These are phyloP conservation scores for Albophoma yamanashiensis DNA, from an alignment of 2,329 filamentous ascomycete genomes.

Conservation along the genomic window DNA sequence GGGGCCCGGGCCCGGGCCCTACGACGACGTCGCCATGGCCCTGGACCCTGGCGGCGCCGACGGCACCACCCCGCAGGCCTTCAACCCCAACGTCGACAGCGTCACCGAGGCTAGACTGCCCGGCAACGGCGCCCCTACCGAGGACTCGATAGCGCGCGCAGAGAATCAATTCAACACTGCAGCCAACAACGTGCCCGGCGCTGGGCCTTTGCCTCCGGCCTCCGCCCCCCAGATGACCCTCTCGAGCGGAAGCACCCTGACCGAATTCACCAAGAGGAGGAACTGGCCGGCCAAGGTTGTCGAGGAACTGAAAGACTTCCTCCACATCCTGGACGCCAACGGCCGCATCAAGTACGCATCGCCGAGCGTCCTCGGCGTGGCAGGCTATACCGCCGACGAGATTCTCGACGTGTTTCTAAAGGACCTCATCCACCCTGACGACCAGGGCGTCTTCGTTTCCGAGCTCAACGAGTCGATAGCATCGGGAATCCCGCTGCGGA, in stretches of 20 bases:
- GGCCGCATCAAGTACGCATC: constrained; percentile 81
- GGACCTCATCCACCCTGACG: constrained; percentile 78
- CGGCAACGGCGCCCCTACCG: constrained; percentile 12
- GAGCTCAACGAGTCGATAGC: constrained; percentile 87
- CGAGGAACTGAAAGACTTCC: constrained; percentile 79
- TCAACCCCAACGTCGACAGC: constrained; percentile 10
- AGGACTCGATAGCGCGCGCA: constrained; percentile 18
- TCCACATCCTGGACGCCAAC: constrained; percentile 78
- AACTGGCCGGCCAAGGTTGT: constrained; percentile 86
- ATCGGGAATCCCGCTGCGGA: constrained; percentile 64
- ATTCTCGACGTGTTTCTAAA: constrained; percentile 66
- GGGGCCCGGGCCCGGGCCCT: constrained; percentile 15
- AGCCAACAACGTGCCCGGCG: constrained; percentile 27
- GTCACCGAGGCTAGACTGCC: constrained; percentile 7
- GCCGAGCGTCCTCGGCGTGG: constrained; percentile 62
- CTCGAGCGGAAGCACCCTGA: constrained; percentile 33
- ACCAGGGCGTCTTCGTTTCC: constrained; percentile 69
- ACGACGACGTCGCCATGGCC: constrained; percentile 30
- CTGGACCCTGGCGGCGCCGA: constrained; percentile 24
- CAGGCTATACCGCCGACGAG: constrained; percentile 62
- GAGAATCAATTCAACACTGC: constrained; percentile 23
- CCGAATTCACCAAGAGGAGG: constrained; percentile 48
- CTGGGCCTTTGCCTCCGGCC: constrained; percentile 29
- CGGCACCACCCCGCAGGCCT: constrained; percentile 4
- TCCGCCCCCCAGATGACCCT: constrained; percentile 22